Conservation (phyloP, 257 asterid species). For the Knoxia roxburghii region DNA sequence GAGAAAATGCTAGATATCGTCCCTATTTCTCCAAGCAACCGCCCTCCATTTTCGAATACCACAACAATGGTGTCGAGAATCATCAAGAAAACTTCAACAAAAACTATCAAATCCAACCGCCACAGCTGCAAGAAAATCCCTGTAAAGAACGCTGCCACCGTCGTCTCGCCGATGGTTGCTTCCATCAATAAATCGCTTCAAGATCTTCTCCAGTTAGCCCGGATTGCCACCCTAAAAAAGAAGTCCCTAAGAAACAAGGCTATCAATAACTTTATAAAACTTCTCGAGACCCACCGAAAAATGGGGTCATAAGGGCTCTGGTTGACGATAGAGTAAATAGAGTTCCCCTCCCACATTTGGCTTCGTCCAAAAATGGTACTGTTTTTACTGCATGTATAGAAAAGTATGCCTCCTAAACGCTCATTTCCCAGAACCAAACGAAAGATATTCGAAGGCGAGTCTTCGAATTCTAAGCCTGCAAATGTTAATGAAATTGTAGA, state of each 20-base stretch:
- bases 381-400: too few relatives aligned
- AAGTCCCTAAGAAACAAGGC: constrained; percentile 53
- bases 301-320: constrained; percentile 26
- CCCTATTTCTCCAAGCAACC: too few relatives aligned
- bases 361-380: constrained; percentile 38
- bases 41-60: too few relatives aligned
- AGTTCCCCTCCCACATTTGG: constrained; percentile 42
- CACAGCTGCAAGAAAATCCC: constrained; percentile 54
- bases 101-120: constrained; percentile 50
- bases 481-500: not conserved
- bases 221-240: constrained; percentile 51
- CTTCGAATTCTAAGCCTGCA: constrained; percentile 27
- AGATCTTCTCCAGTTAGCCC: constrained; percentile 54
- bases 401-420: too few relatives aligned
- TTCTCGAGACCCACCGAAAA: constrained; percentile 18
- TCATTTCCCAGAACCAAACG: not conserved
- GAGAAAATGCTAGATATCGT: too few relatives aligned
- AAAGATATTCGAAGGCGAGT: constrained; percentile 38
- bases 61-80: constrained; percentile 64
- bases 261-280: constrained; percentile 50
- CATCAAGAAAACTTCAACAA: constrained; percentile 69
- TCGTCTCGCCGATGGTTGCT: constrained; percentile 54
- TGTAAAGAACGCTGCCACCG: constrained; percentile 44
- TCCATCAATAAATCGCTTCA: constrained; percentile 70
- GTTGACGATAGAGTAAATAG: constrained; percentile 30